Conservation (phyloP, 1,284 basidiomycete species). For the Austroboletus niveus region DNA sequence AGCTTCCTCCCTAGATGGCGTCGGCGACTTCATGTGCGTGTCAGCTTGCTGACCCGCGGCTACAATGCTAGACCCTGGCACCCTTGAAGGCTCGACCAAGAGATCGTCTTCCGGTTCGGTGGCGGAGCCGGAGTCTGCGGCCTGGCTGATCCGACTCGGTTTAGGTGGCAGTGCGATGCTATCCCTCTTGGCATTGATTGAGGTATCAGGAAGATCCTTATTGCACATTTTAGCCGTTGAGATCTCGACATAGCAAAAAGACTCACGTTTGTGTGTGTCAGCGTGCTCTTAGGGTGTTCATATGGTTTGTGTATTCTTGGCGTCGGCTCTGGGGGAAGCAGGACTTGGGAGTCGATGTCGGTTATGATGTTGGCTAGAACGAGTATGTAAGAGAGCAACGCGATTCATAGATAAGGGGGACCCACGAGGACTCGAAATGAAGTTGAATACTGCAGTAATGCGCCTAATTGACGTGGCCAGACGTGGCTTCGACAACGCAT, state of each 20-base stretch:
- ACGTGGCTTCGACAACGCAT: conserved; percentile 64
- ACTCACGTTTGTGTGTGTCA: conserved; percentile 18
- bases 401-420: background rate
- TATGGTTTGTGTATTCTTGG: conserved; percentile 14
- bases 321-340: conserved; percentile 25
- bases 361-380: conserved; percentile 44
- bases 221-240: conserved; percentile 7
- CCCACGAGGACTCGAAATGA: conserved; percentile 57
- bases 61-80: conserved; percentile 1
- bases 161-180: conserved; percentile 3
- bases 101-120: conserved; percentile 49
- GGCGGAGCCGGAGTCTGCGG: conserved; percentile 40
- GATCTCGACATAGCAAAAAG: conserved; percentile 1
- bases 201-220: conserved; percentile 17
- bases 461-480: conserved; percentile 62
- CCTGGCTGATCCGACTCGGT: conserved; percentile 18
- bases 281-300: conserved; percentile 8
- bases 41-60: conserved; percentile 13
- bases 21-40: conserved; percentile 22
- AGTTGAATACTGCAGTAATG: conserved; percentile 67
- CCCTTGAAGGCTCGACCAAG: conserved; percentile 1
- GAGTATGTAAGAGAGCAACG: conserved; percentile 10
- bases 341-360: conserved; percentile 38
- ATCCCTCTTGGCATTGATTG: conserved; percentile 5
- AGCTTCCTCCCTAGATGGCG: conserved; percentile 14